These are phyloP conservation scores for Kappamyces sp. DNA, from an alignment of 192 early-diverging fungal genomes.

Conservation along the genomic window DNA sequence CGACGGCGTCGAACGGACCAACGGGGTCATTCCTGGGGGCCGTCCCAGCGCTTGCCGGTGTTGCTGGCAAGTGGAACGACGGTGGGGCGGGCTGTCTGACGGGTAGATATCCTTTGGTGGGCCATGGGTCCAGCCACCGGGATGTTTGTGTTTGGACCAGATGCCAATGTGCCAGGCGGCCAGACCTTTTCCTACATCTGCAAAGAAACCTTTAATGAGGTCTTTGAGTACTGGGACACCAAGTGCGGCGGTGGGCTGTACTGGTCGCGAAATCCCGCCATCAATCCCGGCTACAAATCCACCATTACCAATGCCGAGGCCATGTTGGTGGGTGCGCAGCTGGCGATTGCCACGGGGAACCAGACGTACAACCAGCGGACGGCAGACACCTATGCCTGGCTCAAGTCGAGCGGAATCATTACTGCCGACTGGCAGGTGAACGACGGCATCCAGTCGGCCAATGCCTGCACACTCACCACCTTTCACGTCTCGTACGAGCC, in stretches of 20 bases:
- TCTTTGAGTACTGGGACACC: no score
- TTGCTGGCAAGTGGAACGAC: slow-evolving; percentile 33
- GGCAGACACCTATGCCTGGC: slow-evolving; percentile 29
- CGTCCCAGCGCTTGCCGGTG: neutral
- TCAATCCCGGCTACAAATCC: slow-evolving; percentile 26
- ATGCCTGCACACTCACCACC: slow-evolving; percentile 6
- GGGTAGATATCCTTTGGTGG: slow-evolving; percentile 39
- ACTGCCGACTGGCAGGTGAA: slow-evolving; percentile 11
- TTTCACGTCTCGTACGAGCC: slow-evolving; percentile 16
- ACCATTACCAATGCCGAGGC: slow-evolving; percentile 36
- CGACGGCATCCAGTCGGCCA: slow-evolving; percentile 22
- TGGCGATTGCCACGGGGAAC: slow-evolving; percentile 27
- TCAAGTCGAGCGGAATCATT: slow-evolving; percentile 20
- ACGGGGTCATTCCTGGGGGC: slow-evolving; percentile 11
- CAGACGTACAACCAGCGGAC: slow-evolving; percentile 22
- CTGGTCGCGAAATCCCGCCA: no score
- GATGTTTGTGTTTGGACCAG: slow-evolving; percentile 22
- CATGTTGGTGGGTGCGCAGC: slow-evolving; percentile 27
- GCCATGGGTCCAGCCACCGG: slow-evolving; percentile 26
- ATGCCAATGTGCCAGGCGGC: slow-evolving; percentile 24
- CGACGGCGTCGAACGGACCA: neutral
- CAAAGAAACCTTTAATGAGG: no score
- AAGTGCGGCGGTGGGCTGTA: no score
- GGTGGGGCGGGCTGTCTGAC: no score
- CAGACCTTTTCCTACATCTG: slow-evolving; percentile 4